Percentiles rank a stretch among this genome's conserved stretches.
These are phyloP conservation scores for Aspergillus taichungensis DNA, from an alignment of 495 filamentous ascomycete genomes.

Conservation along the genomic window DNA sequence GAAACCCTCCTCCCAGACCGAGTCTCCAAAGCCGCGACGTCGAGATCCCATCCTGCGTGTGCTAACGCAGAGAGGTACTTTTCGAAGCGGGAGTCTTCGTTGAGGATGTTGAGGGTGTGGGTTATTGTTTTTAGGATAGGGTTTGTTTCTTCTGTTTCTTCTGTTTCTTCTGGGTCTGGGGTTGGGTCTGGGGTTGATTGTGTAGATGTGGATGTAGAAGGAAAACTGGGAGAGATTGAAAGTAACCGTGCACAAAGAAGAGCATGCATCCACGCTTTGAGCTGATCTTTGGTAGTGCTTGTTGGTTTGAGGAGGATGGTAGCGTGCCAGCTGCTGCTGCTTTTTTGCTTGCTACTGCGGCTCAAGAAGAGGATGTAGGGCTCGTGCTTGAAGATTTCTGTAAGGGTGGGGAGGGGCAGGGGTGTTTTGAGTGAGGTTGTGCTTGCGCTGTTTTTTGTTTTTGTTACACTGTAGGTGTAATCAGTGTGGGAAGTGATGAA, in stretches of 20 bases:
- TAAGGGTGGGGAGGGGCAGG: conserved; percentile 13
- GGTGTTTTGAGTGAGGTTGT: conserved; percentile 6
- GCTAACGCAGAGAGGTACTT: conserved; percentile 30
- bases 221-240: not conserved
- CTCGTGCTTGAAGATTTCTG: conserved; percentile 21
- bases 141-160: not conserved
- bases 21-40: conserved; percentile 51
- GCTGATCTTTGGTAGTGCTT: conserved; percentile 37
- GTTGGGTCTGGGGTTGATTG: not conserved
- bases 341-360: not conserved
- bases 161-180: conserved; percentile 1
- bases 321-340: conserved; percentile 21
- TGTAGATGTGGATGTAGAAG: not conserved
- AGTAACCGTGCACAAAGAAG: conserved; percentile 43
- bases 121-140: conserved; percentile 10
- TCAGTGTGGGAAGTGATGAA: conserved; percentile 12
- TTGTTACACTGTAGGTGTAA: too few species aligned
- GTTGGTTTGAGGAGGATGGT: conserved; percentile 59
- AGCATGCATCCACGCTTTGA: conserved; percentile 71
- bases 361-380: conserved; percentile 24
- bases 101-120: conserved; percentile 20
- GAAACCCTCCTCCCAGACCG: conserved; percentile 30
- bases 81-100: conserved; percentile 31
- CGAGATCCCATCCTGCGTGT: conserved; percentile 52
- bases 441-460: not conserved